These are phyloP conservation scores for Westerdykella ornata DNA, from an alignment of 2,329 filamentous ascomycete species.

Conservation along the genomic window DNA sequence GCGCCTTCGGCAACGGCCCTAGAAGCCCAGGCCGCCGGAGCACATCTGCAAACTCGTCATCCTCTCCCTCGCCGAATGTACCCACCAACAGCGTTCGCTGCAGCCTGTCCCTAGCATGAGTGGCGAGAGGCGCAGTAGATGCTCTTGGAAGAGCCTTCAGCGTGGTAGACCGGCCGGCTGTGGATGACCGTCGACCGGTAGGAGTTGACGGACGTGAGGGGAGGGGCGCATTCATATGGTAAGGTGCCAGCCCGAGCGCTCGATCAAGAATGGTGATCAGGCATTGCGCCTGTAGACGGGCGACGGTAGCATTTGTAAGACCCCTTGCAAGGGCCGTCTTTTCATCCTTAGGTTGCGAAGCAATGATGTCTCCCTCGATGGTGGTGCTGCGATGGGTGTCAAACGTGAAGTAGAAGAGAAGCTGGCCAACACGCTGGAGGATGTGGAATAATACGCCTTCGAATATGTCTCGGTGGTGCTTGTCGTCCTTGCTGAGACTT, in stretches of 20 bases:
- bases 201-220: conserved; percentile 4
- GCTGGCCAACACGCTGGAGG: conserved; percentile 36
- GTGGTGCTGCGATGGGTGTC: conserved; percentile 23
- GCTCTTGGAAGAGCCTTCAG: conserved; percentile 17
- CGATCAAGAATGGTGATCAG: conserved; percentile 38
- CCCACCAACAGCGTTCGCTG: conserved; percentile 42
- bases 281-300: conserved; percentile 37
- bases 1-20: conserved; percentile 22
- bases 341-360: conserved; percentile 6
- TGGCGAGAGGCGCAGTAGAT: conserved; percentile 29
- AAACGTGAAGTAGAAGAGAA: conserved; percentile 38
- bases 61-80: conserved; percentile 36
- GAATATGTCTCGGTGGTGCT: conserved; percentile 37
- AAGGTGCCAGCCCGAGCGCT: conserved; percentile 36
- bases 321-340: conserved; percentile 6
- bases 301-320: conserved; percentile 17
- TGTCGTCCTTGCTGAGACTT: conserved; percentile 30
- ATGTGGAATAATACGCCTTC: conserved; percentile 41
- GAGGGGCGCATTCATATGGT: conserved; percentile 27
- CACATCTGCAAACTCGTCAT: conserved; percentile 39
- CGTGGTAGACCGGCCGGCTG: conserved; percentile 21
- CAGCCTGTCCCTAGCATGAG: conserved; percentile 39
- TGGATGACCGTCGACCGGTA: conserved; percentile 3
- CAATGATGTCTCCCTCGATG: conserved; percentile 23
- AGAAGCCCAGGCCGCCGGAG: conserved; percentile 36